phyloP scores from a whole-genome alignment of 2,329 filamentous ascomycete genomes.

The Cladophialophora psammophila region DNA sequence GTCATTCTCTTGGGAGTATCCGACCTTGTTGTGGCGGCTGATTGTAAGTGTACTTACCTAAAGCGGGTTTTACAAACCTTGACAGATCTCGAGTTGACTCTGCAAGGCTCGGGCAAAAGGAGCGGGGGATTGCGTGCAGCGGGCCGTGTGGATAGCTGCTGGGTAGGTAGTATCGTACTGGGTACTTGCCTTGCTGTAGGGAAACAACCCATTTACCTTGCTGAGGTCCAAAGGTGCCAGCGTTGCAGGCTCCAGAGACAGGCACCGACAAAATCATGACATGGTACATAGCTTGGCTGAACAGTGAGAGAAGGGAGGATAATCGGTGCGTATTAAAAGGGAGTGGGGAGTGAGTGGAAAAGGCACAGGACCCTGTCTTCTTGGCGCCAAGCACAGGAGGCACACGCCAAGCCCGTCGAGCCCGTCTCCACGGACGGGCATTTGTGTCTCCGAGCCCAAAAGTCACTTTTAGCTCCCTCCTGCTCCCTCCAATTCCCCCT shows the following conservation, averaged over 20 bases:
- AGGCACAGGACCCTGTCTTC: not conserved
- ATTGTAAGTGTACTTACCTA: not conserved
- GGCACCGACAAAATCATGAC: not conserved
- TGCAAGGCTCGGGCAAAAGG: not conserved
- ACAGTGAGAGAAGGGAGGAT: not conserved
- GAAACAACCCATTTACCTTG: not conserved
- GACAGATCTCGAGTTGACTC: not conserved
- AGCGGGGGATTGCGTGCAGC: not conserved
- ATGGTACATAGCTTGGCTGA: not conserved
- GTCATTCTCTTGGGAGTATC: not conserved
- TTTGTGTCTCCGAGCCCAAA: slow-evolving; percentile 1
- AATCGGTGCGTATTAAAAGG: too few species aligned
- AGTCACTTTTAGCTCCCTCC: not conserved
- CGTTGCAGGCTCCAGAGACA: too few species aligned
- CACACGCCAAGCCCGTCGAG: not conserved
- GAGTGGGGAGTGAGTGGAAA: not conserved
- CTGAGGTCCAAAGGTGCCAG: not conserved
- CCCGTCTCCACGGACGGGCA: not conserved
- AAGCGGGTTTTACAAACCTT: not conserved
- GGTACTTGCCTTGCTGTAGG: not conserved
- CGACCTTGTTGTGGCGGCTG: not conserved
- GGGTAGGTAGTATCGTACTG: not conserved
- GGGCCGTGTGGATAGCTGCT: not conserved
- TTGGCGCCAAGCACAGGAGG: not conserved
- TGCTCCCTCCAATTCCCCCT: not conserved